Evolutionary conservation across 768 basidiomycete species (phyloP).

Genomic region (Pilatotrama ljubarskyi): DNA sequence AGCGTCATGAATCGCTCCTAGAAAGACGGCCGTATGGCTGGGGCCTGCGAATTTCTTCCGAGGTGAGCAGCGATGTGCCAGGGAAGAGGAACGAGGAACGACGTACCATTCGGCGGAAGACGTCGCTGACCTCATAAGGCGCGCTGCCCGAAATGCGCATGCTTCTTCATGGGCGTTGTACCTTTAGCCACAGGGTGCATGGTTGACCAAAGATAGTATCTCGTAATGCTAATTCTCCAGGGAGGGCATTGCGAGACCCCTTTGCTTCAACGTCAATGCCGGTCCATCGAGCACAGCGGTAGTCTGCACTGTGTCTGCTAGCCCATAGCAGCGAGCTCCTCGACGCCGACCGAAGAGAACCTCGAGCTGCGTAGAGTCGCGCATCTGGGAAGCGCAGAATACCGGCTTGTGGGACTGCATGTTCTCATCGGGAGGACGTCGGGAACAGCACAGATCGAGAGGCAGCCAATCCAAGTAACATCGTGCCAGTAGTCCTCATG

Average conservation of each 20-base stretch:
- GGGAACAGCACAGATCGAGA: not conserved
- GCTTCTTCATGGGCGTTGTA: not conserved
- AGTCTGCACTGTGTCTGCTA: no score
- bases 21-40: not conserved
- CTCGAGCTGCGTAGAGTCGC: not conserved
- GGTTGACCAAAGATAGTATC: not conserved
- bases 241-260: not conserved
- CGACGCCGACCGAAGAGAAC: no score
- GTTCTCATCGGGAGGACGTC: constrained; percentile 18
- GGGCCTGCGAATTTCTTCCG: not conserved
- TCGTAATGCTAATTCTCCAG: not conserved
- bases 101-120: not conserved
- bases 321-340: no score
- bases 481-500: not conserved
- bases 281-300: not conserved
- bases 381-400: not conserved
- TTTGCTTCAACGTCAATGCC: not conserved
- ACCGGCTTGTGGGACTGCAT: not conserved
- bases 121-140: not conserved
- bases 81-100: not conserved
- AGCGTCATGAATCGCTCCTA: constrained; percentile 4
- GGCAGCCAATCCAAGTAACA: constrained; percentile 1
- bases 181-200: constrained; percentile 11
- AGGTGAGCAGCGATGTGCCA: not conserved
- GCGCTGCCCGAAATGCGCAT: not conserved